Base-by-base conservation (phyloP, 257 asterid genomes). In the Ballota nigra region DNA sequence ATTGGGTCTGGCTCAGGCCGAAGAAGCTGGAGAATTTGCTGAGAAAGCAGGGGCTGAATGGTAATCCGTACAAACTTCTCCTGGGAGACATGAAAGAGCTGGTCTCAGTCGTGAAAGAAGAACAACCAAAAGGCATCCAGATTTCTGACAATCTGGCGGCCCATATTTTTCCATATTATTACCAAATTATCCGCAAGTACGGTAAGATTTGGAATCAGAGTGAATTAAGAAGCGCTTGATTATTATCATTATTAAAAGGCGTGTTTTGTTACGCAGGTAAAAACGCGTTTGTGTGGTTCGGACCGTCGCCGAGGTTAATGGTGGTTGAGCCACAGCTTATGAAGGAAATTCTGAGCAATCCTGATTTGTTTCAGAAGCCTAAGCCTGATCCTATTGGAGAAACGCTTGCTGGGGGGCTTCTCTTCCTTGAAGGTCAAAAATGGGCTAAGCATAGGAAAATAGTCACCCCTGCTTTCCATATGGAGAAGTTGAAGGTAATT, bases 371-470 rank as follows among this genome's bases (percentile, higher is more conserved):
- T 55, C 81, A 71, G 3, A 84, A 81, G 78, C 76, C 80, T 6
- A 63, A 10, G 3, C 76, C 81, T 3, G 85, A 74, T 24, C 81
- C 83, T 0, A 68, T 79, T 36, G 83, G 79, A 0, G 33, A 74
- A 24, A 62, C 66, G 1, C 34, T 84, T 13, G 83, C 65, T 4
- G 86, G 82, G 8, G 86, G 88, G 2, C 77, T 84, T 29, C 56
- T 78, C 61, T 71, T 63, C 66, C 82, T 79, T 8, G 86, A 84
- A 13, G 79, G 67, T 29, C 73, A 84, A 0, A 84, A 79, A 67
- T 84, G 86, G 85, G 75, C 81, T 8, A 79, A 74, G 28, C 86
- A 81, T 22, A 74, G 85, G 23, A 79, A 56, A 49, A 82, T 84
- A 6, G 75, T 82, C 72, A 72, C 41, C 53, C 85, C 83, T 0